Evolutionary conservation across 2,329 filamentous ascomycete species (phyloP).

Genomic region (Tolypocladium endophyticum): DNA sequence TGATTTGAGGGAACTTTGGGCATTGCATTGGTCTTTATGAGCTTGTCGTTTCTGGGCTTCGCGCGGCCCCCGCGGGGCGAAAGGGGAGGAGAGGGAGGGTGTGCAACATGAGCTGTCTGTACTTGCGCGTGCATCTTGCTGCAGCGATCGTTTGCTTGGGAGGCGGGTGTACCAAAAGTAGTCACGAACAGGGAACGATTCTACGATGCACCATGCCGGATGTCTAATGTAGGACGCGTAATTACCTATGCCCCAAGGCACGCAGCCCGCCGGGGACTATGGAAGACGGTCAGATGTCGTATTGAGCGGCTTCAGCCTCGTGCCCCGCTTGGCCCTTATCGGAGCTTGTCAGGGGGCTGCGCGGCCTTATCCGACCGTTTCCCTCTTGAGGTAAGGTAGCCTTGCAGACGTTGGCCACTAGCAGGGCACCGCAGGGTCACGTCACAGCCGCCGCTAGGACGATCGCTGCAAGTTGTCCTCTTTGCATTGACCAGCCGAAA

Average conservation of each 20-base stretch:
- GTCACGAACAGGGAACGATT: background rate
- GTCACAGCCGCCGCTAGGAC: background rate
- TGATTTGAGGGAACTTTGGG: conserved; percentile 12
- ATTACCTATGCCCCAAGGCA: too few relatives aligned
- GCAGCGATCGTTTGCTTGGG: background rate
- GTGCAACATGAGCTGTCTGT: background rate
- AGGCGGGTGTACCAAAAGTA: conserved; percentile 1
- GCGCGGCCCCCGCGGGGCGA: background rate
- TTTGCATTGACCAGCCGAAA: conserved; percentile 10
- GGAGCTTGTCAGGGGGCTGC: background rate
- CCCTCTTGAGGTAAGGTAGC: conserved; percentile 2
- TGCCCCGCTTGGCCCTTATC: conserved; percentile 3
- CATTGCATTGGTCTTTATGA: conserved; percentile 15
- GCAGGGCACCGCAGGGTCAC: background rate
- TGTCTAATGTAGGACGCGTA: too few relatives aligned
- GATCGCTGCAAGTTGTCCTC: conserved; percentile 25
- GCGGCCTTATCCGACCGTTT: conserved; percentile 3
- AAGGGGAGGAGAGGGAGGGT: background rate
- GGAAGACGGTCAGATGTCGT: too few relatives aligned
- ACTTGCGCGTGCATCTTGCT: background rate
- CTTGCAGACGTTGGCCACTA: conserved; percentile 3
- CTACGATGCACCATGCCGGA: background rate
- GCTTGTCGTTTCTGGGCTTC: background rate
- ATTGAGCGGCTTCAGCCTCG: background rate
- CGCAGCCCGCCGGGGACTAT: too few relatives aligned